Base-by-base conservation (phyloP, 495 filamentous ascomycete genomes). In the Chaetomidium leptoderma region DNA sequence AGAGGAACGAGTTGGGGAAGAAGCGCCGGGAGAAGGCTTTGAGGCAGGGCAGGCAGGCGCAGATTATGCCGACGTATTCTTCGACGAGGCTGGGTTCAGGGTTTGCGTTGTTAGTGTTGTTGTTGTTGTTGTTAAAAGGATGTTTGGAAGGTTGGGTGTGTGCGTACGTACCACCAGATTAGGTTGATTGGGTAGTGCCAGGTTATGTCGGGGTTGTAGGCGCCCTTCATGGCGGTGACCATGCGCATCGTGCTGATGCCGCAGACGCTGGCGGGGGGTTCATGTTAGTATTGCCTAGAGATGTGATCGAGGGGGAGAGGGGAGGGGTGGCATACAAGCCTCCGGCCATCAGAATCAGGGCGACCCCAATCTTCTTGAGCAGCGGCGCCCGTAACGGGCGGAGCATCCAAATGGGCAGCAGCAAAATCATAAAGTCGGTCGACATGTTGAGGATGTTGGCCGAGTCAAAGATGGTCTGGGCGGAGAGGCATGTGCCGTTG, bases 281-380 rank as follows among this genome's bases (percentile, higher is more conserved):
- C n/a, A n/a, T n/a, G n/a, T n/a, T n/a, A n/a, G n/a, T n/a, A n/a
- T n/a, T n/a, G n/a, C n/a, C n/a, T n/a, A n/a, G n/a, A 44, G 40
- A 0, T 35, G 29, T 21, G 21, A 50, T 36, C 4, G n/a, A 46
- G 17, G 32, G 21, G 46, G 13, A 30, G 30, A 17, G 19, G 39
- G 44, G 36, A 19, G 23, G n/a, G 30, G 16, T 16, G 9, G 52
- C 61, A 16, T 63, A 70, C 66, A 71, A 67, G 35, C 66, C 67
- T 26, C 68, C 68, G 0, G 61, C 46, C 68, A 69, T 69, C 23
- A 71, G 49, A 23, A 71, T 61, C 19, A 63, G n/a, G 8, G 49
- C 35, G 6, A 69, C 42, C 9, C 60, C 62, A 44, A 71, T 56
- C 59, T 69, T 71, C 56, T 58, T 52, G 16, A 40, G 19, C 45